Evolutionary conservation across 2,329 filamentous ascomycete species (phyloP).

Genomic region (Monosporascus ibericus): DNA sequence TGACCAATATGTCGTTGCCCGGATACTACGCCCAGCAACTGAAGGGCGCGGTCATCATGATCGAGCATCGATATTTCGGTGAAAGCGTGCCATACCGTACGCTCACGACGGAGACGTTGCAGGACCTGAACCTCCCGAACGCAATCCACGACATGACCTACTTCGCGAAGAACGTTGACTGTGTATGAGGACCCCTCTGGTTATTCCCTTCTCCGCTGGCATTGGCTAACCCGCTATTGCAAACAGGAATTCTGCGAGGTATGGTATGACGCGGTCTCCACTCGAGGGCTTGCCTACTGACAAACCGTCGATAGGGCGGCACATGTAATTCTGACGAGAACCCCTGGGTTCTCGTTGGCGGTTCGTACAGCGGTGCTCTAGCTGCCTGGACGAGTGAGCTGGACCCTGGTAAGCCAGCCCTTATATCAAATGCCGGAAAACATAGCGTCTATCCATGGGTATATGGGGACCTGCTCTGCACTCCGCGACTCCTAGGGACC

Average conservation of each 20-base stretch:
- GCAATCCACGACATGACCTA: slow-evolving; percentile 22
- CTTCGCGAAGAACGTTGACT: slow-evolving; percentile 28
- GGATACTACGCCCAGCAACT: slow-evolving; percentile 12
- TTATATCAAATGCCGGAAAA: background rate
- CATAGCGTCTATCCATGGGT: too few species aligned
- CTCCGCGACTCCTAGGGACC: too few species aligned
- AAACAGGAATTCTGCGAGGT: slow-evolving; percentile 28
- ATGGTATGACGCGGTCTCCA: too few species aligned
- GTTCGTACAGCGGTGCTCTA: slow-evolving; percentile 45
- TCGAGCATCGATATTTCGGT: slow-evolving; percentile 18
- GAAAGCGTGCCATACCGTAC: slow-evolving; percentile 12
- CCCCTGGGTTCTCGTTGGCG: slow-evolving; percentile 47
- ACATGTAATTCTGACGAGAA: slow-evolving; percentile 35
- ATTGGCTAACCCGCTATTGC: too few species aligned
- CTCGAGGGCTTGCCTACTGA: too few species aligned
- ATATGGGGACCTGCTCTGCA: too few species aligned
- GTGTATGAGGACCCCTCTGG: slow-evolving; percentile 13
- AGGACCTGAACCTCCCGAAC: slow-evolving; percentile 20
- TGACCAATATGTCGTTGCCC: slow-evolving; percentile 7
- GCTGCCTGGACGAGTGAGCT: slow-evolving; percentile 40
- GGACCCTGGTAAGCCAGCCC: slow-evolving; percentile 33
- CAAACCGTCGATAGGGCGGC: slow-evolving; percentile 6
- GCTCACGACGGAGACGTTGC: slow-evolving; percentile 14
- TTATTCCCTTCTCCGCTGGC: too few species aligned
- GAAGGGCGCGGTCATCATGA: slow-evolving; percentile 12